Evolutionary conservation across 2,329 filamentous ascomycete species (phyloP).

Genomic region (Colletotrichum sp.): DNA sequence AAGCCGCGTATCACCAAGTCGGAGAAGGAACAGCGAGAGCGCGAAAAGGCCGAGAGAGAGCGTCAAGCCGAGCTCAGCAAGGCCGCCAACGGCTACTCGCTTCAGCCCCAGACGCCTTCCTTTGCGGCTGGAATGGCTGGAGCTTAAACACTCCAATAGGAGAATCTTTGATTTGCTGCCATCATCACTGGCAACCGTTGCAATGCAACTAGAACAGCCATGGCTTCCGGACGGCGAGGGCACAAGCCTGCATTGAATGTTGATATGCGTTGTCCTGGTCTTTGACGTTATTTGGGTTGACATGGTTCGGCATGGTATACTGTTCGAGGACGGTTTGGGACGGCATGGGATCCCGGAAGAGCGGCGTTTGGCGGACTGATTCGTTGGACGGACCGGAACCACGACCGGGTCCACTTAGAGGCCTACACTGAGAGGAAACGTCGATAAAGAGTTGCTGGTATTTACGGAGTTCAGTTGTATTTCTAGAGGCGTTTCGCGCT

Average conservation of each 20-base stretch:
- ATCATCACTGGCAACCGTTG: not conserved
- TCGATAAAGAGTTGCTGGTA: not conserved
- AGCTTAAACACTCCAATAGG: not conserved
- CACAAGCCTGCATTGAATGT: constrained; percentile 7
- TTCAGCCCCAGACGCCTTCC: constrained; percentile 33
- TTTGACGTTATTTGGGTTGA: constrained; percentile 9
- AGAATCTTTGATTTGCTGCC: not conserved
- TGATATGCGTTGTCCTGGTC: not conserved
- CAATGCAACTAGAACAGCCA: not conserved
- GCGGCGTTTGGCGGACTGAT: constrained; percentile 16
- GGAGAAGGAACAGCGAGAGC: constrained; percentile 80
- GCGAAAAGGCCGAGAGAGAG: constrained; percentile 80
- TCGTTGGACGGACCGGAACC: constrained; percentile 6
- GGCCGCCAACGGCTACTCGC: constrained; percentile 37
- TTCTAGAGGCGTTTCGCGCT: not conserved
- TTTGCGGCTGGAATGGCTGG: constrained; percentile 24
- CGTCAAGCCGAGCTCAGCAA: constrained; percentile 45
- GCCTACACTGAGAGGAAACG: not conserved
- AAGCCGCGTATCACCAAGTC: constrained; percentile 89
- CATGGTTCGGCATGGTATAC: constrained; percentile 8
- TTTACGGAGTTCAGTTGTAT: constrained; percentile 3
- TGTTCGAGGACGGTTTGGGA: not conserved
- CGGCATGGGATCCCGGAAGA: constrained; percentile 7
- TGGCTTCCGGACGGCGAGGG: not conserved
- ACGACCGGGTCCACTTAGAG: not conserved